phyloP scores from a whole-genome alignment of 2,329 filamentous ascomycete species.

The Rhynchosporium graminicola region DNA sequence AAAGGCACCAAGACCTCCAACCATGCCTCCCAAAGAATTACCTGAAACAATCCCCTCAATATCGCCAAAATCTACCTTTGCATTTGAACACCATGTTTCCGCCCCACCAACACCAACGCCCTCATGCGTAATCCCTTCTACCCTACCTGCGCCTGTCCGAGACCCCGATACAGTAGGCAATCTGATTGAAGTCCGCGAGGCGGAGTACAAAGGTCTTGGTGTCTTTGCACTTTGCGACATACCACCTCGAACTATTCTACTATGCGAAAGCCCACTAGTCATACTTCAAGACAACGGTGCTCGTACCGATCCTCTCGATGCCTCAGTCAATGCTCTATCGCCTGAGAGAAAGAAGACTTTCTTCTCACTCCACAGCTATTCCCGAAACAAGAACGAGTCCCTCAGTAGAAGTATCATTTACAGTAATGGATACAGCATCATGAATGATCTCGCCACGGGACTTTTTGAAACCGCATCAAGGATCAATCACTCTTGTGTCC shows the following conservation, averaged over 20 bases:
- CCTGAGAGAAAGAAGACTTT: constrained; percentile 21
- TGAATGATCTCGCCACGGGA: constrained; percentile 25
- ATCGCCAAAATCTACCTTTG: neutral
- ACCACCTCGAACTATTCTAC: constrained; percentile 25
- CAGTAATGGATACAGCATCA: constrained; percentile 33
- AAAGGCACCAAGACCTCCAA: neutral
- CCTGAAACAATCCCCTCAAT: constrained; percentile 2
- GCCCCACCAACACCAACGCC: constrained; percentile 10
- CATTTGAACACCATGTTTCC: constrained; percentile 14
- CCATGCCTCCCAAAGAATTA: neutral
- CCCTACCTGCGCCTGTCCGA: constrained; percentile 19
- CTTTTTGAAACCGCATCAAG: constrained; percentile 32
- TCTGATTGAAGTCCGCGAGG: constrained; percentile 27
- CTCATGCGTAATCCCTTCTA: neutral
- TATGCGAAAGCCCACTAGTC: constrained; percentile 32
- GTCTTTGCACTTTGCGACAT: constrained; percentile 33
- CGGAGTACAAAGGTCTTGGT: constrained; percentile 30
- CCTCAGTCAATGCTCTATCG: constrained; percentile 24
- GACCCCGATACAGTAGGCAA: constrained; percentile 31
- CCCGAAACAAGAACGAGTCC: constrained; percentile 23
- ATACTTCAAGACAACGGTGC: constrained; percentile 28
- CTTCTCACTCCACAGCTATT: constrained; percentile 25
- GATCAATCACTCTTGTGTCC: constrained; percentile 33
- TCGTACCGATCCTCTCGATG: constrained; percentile 26
- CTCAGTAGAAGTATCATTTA: constrained; percentile 30